Conservation (phyloP, 1,284 basidiomycete genomes). For the Athelia psychrophila region DNA sequence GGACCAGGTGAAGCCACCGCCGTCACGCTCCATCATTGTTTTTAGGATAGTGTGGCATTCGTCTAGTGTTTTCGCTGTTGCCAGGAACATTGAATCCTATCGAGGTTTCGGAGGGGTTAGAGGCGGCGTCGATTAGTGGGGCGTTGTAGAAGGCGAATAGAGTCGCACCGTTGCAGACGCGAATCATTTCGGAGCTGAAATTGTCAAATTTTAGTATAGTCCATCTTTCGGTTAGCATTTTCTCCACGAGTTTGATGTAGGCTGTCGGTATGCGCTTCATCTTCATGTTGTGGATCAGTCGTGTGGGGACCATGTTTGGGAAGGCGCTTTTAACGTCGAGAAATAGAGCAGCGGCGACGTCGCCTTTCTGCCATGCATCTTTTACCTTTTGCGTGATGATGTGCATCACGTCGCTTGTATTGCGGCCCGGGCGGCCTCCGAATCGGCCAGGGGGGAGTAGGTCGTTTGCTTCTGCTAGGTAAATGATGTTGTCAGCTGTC, state of each 20-base stretch:
- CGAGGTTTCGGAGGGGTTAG: conserved; percentile 12
- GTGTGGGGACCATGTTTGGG: conserved; percentile 24
- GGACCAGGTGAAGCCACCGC: conserved; percentile 21
- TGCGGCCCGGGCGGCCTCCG: conserved; percentile 30
- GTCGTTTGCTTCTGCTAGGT: conserved; percentile 16
- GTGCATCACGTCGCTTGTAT: conserved; percentile 35
- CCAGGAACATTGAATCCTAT: conserved; percentile 18
- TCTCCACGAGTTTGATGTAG: conserved; percentile 19
- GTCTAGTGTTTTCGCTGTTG: conserved; percentile 10
- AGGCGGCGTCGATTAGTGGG: conserved; percentile 17
- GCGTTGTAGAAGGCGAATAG: conserved; percentile 34
- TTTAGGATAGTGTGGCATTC: conserved; percentile 13
- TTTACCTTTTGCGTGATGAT: conserved; percentile 25
- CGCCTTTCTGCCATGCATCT: conserved; percentile 28
- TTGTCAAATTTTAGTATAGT: conserved; percentile 29
- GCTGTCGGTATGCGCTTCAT: conserved; percentile 22
- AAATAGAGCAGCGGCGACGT: conserved; percentile 31
- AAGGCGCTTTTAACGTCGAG: conserved; percentile 40
- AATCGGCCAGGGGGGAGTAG: conserved; percentile 28
- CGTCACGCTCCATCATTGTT: conserved; percentile 14
- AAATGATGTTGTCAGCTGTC: conserved; percentile 19
- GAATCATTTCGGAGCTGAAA: conserved; percentile 17
- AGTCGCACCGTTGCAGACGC: conserved; percentile 26
- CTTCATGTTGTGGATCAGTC: conserved; percentile 31
- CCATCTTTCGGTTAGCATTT: conserved; percentile 16